A percentile compares a stretch with the other conserved stretches of the same genome.
Conservation (phyloP, 2,329 filamentous ascomycete genomes). For the Pseudogymnoascus sp. region DNA sequence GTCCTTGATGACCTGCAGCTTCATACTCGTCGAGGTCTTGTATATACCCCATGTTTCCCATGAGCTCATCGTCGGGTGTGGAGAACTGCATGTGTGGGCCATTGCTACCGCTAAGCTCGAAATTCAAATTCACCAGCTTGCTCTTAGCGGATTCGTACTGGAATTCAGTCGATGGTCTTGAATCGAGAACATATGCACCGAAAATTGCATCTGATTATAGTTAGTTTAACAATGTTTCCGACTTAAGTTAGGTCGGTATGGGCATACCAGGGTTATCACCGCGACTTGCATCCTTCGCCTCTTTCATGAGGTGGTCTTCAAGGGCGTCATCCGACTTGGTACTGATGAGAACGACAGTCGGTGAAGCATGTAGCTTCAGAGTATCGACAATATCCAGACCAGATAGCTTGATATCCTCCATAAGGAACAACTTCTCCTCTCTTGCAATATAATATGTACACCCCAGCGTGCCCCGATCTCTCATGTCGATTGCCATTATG, state of each 20-base stretch:
- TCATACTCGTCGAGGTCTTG: constrained; percentile 32
- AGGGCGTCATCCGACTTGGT: constrained; percentile 26
- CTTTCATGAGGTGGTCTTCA: constrained; percentile 25
- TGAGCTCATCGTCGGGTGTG: constrained; percentile 43
- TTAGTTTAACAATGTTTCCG: neutral
- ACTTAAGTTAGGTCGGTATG: neutral
- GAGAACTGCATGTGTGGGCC: constrained; percentile 49
- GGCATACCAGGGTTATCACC: constrained; percentile 7
- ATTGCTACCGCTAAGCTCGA: constrained; percentile 39
- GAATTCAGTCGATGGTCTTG: constrained; percentile 66
- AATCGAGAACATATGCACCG: constrained; percentile 48
- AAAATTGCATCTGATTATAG: constrained; percentile 28
- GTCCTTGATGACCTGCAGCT: constrained; percentile 49
- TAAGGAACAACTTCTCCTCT: constrained; percentile 62
- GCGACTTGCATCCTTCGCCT: constrained; percentile 22
- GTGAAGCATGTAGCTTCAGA: constrained; percentile 44
- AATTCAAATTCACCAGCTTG: constrained; percentile 53
- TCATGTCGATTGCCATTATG: constrained; percentile 73
- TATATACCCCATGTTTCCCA: constrained; percentile 12
- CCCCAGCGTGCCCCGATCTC: constrained; percentile 61
- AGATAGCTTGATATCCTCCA: constrained; percentile 66
- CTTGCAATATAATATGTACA: constrained; percentile 74
- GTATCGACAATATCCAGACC: constrained; percentile 62
- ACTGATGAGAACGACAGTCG: constrained; percentile 45
- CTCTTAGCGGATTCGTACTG: constrained; percentile 55